phyloP scores from a whole-genome alignment of 1,284 basidiomycete species.

The Malassezia japonica region DNA sequence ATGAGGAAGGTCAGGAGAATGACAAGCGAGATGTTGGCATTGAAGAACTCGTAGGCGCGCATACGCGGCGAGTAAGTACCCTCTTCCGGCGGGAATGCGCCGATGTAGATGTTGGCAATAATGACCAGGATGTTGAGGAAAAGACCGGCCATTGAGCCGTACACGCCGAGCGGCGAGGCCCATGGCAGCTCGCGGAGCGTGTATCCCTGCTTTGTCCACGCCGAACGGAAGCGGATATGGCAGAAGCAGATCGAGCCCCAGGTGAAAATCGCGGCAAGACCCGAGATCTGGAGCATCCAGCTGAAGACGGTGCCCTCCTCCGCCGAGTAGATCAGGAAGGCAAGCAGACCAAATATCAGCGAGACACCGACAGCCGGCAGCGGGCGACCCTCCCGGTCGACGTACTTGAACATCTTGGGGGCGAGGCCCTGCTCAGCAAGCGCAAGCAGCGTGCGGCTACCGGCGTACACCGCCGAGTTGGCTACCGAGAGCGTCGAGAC shows the following conservation, averaged over 20 bases:
- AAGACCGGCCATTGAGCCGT: conserved; percentile 51
- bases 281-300: conserved; percentile 53
- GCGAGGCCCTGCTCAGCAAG: conserved; percentile 49
- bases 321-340: conserved; percentile 41
- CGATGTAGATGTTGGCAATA: conserved; percentile 24
- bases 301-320: conserved; percentile 48
- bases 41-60: conserved; percentile 52
- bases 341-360: conserved; percentile 38
- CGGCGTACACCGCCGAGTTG: conserved; percentile 49
- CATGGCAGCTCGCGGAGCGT: conserved; percentile 52
- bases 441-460: conserved; percentile 48
- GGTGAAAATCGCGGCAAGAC: conserved; percentile 53
- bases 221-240: conserved; percentile 51
- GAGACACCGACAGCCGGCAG: conserved; percentile 44
- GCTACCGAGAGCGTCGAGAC: conserved; percentile 50
- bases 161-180: conserved; percentile 51
- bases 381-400: conserved; percentile 54
- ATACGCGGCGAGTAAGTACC: conserved; percentile 24
- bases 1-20: conserved; percentile 28
- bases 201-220: conserved; percentile 53
- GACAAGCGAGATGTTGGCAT: conserved; percentile 49
- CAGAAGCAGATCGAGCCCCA: conserved; percentile 41
- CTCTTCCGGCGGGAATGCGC: conserved; percentile 38
- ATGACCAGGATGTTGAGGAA: conserved; percentile 37
- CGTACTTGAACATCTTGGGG: conserved; percentile 49